Evolutionary conservation across 163 green algal species (phyloP).

Genomic region (Volvox carteri): DNA sequence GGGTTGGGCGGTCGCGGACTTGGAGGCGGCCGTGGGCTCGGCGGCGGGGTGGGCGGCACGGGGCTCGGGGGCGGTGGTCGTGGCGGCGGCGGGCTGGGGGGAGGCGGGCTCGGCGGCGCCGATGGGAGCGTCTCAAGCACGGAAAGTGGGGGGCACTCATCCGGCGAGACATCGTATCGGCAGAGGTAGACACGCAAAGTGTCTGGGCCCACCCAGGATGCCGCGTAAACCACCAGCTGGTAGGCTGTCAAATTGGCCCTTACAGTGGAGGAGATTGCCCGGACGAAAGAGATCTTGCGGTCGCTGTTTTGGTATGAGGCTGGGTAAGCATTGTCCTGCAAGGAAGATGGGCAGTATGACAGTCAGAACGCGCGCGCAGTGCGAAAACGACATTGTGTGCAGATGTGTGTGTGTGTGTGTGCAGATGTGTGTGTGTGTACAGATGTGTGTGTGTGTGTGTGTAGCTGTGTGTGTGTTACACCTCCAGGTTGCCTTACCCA

Average conservation of each 20-base stretch:
- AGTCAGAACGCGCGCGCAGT: too few relatives aligned
- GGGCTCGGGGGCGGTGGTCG: neutral
- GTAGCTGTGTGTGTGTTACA: too few relatives aligned
- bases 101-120: neutral
- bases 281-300: neutral
- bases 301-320: neutral
- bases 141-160: neutral
- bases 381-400: too few relatives aligned
- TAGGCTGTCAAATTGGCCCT: neutral
- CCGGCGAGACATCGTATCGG: neutral
- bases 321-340: conserved; percentile 16
- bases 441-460: too few relatives aligned
- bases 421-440: too few relatives aligned
- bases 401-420: too few relatives aligned
- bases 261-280: neutral
- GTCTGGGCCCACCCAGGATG: neutral
- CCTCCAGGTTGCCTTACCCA: too few relatives aligned
- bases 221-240: neutral
- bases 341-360: too few relatives aligned
- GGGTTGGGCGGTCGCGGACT: neutral
- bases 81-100: neutral
- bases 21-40: neutral
- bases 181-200: neutral
- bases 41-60: neutral
- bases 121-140: neutral